Percentiles rank a stretch among this genome's conserved stretches.
Evolutionary conservation across 2,329 filamentous ascomycete genomes (phyloP).

Genomic region (Beauveria medogensis): DNA sequence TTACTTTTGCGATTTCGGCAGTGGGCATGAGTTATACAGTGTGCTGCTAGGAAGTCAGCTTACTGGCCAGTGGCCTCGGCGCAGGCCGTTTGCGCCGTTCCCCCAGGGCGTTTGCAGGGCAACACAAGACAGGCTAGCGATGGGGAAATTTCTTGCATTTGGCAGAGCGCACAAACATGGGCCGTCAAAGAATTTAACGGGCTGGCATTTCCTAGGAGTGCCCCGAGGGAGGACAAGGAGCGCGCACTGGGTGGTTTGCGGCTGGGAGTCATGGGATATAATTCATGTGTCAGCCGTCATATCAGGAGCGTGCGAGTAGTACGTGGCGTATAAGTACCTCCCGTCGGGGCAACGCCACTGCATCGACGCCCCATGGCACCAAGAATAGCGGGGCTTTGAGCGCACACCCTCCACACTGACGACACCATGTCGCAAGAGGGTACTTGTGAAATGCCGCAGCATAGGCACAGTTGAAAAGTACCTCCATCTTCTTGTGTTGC

Average conservation of each 20-base stretch:
- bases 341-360: not conserved
- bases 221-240: not conserved
- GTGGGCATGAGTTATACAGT: not conserved
- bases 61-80: not conserved
- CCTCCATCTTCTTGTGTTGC: not conserved
- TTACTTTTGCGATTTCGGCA: not conserved
- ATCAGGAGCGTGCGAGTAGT: not conserved
- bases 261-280: slow-evolving; percentile 10
- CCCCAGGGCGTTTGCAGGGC: not conserved
- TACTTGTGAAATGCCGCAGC: not conserved
- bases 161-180: not conserved
- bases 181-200: not conserved
- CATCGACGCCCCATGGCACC: not conserved
- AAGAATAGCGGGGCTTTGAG: not conserved
- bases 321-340: not conserved
- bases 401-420: slow-evolving; percentile 10
- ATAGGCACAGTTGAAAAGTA: not conserved
- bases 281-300: slow-evolving; percentile 4
- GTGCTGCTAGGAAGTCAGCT: slow-evolving; percentile 5
- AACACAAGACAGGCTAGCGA: not conserved
- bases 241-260: not conserved
- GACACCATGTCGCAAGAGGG: slow-evolving; percentile 9
- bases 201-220: no score
- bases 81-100: not conserved
- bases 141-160: no score